Evolutionary conservation across 1,284 basidiomycete genomes (phyloP).

Genomic region (Naganishia sp.): DNA sequence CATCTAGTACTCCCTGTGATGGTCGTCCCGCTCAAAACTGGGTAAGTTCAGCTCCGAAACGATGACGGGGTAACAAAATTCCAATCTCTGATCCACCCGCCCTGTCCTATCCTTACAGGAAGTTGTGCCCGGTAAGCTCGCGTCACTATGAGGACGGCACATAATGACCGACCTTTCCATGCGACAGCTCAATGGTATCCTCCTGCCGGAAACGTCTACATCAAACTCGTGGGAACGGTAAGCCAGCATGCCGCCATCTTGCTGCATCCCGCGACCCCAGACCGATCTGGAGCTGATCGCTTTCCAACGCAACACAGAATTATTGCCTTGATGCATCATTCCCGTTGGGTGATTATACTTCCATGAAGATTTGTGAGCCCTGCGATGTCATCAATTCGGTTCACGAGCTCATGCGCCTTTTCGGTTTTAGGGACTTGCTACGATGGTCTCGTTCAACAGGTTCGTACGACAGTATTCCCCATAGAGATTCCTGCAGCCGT

Average conservation of each 20-base stretch:
- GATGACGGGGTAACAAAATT: too few species aligned
- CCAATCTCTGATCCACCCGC: neutral
- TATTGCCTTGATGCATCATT: constrained; percentile 29
- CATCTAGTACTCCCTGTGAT: constrained; percentile 5
- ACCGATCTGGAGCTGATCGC: neutral
- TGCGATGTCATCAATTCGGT: neutral
- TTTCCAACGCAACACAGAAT: neutral
- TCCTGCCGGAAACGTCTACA: constrained; percentile 18
- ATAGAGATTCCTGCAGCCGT: too few species aligned
- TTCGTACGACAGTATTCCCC: neutral
- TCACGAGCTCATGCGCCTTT: neutral
- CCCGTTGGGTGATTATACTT: constrained; percentile 34
- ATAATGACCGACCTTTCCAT: neutral
- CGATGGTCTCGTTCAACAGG: constrained; percentile 22
- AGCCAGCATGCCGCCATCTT: neutral
- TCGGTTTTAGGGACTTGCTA: constrained; percentile 17
- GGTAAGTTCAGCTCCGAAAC: neutral
- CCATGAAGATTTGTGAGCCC: constrained; percentile 21
- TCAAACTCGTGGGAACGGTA: constrained; percentile 26
- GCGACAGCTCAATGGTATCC: constrained; percentile 24
- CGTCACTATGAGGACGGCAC: too few species aligned
- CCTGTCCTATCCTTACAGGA: neutral
- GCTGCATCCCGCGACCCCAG: neutral
- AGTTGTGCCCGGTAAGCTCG: constrained; percentile 9
- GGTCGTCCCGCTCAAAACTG: constrained; percentile 14